phyloP scores from a whole-genome alignment of 129 eudicot genomes.

The Ambrosia artemisiifolia region DNA sequence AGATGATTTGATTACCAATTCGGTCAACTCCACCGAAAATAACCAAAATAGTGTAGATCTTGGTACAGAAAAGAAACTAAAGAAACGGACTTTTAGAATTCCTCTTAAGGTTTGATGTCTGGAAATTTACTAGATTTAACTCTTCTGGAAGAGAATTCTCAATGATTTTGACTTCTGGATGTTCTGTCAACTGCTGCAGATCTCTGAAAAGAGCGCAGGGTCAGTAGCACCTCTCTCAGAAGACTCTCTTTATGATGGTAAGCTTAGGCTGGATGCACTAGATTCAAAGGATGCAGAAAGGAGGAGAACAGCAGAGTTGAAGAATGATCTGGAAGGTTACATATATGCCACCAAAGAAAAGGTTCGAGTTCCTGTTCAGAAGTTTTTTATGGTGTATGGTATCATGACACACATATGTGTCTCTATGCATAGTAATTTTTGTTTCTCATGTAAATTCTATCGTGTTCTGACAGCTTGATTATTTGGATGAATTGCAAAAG shows the following conservation, averaged over 20 bases:
- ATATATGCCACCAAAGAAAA: constrained; percentile 90
- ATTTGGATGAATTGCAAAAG: constrained; percentile 59
- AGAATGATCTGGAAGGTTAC: constrained; percentile 88
- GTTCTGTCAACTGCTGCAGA: constrained; percentile 37
- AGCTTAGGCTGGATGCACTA: constrained; percentile 61
- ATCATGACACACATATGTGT: background rate
- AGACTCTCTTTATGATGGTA: constrained; percentile 67
- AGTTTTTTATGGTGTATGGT: background rate
- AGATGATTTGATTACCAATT: constrained; percentile 35
- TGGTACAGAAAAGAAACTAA: constrained; percentile 89
- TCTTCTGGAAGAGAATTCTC: background rate
- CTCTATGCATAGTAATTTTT: background rate
- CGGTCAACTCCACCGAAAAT: constrained; percentile 44
- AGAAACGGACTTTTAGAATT: constrained; percentile 84
- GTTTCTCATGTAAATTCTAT: constrained; percentile 17
- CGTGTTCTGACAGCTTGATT: constrained; percentile 62
- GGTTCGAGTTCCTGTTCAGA: constrained; percentile 33
- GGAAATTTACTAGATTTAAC: background rate
- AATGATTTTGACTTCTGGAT: constrained; percentile 13
- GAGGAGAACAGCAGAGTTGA: constrained; percentile 88
- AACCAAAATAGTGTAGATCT: constrained; percentile 46
- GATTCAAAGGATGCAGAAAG: constrained; percentile 92
- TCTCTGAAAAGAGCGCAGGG: constrained; percentile 72
- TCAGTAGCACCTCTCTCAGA: constrained; percentile 63
- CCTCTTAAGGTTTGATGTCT: constrained; percentile 59